phyloP scores from a whole-genome alignment of 495 filamentous ascomycete species.

The Aspergillus carlsbadensis region DNA sequence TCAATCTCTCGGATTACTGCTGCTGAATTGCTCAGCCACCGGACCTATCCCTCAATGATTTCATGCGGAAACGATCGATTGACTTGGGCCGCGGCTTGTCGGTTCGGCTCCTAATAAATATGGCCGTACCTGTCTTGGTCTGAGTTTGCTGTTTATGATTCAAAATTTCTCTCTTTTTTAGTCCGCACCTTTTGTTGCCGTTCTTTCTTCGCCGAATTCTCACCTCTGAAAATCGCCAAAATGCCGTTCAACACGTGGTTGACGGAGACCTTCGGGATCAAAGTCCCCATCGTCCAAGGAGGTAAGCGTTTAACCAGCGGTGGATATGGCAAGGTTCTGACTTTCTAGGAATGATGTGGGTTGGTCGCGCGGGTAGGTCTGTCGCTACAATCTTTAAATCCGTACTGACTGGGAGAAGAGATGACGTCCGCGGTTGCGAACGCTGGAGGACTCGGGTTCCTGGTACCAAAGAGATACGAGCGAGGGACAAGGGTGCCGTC shows the following conservation, averaged over 20 bases:
- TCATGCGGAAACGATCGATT: neutral
- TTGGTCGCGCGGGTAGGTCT: slow-evolving; percentile 2
- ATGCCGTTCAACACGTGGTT: slow-evolving; percentile 11
- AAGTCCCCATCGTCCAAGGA: slow-evolving; percentile 11
- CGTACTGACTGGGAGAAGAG: neutral
- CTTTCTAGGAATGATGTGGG: slow-evolving; percentile 7
- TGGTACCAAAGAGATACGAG: neutral
- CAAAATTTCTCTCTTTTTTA: too few species aligned
- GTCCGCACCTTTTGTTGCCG: neutral
- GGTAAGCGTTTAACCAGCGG: neutral
- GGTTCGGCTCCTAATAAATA: neutral
- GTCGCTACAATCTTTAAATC: neutral
- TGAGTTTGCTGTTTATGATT: too few species aligned
- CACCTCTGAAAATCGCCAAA: neutral
- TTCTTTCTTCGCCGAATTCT: neutral
- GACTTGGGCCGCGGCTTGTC: slow-evolving; percentile 5
- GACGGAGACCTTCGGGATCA: slow-evolving; percentile 12
- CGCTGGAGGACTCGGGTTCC: slow-evolving; percentile 7
- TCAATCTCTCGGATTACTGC: too few species aligned
- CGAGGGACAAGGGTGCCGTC: too few species aligned
- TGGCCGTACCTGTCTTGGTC: neutral
- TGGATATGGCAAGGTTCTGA: neutral
- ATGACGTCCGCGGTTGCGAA: slow-evolving; percentile 8
- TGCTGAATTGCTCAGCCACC: too few species aligned
- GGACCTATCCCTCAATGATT: neutral